Evolutionary conservation across 208 protist species (phyloP), one percentile per base, ranked within the genome.

Genomic region (Tritrichomonas musculus): DNA sequence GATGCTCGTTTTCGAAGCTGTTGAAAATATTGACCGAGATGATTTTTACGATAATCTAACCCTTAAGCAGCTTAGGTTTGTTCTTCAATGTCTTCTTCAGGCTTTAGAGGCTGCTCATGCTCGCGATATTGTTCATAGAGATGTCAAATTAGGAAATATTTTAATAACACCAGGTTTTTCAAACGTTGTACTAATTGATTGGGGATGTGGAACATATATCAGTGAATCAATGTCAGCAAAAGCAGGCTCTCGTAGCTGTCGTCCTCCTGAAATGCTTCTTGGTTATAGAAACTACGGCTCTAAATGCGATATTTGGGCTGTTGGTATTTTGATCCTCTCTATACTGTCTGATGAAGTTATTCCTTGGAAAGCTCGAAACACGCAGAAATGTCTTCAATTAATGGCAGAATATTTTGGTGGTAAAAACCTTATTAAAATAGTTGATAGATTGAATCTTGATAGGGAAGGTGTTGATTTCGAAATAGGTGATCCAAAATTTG

Each of bases 81-180:
- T 82, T 9, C 17, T 53, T n/a, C n/a, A 25, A 47, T 25, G 41
- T 3, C 41, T 82, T 20, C 20, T 82, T 9, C 11, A 22, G 30
- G 73, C 73, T 33, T 25, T 82, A n/a, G 41, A 82, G 25, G 73
- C 73, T 33, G 73, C 73, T 50, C 73, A 82, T 30, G n/a, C n/a
- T 53, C 41, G n/a, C 11, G 73, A 41, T 17, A 53, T 82, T 50
- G 73, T 82, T 82, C 73, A 82, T 44, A 49, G 73, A 82, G 73
- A 82, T 50, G n/a, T 82, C 50, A 82, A 82, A 50, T n/a, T 47
- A 1, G 73, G n/a, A 53, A 82, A 82, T 53, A 82, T 82, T 30
- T 30, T 82, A 36, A 36, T 53, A 22, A 50, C 5, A 30, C n/a
- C 47, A 50, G 41, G 50, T 53, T 36, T 82, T 1, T 50, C 73